A percentile compares a stretch with the other conserved stretches of the same genome.
phyloP scores from a whole-genome alignment of 1,284 basidiomycete species.

The Trametes hirsuta region DNA sequence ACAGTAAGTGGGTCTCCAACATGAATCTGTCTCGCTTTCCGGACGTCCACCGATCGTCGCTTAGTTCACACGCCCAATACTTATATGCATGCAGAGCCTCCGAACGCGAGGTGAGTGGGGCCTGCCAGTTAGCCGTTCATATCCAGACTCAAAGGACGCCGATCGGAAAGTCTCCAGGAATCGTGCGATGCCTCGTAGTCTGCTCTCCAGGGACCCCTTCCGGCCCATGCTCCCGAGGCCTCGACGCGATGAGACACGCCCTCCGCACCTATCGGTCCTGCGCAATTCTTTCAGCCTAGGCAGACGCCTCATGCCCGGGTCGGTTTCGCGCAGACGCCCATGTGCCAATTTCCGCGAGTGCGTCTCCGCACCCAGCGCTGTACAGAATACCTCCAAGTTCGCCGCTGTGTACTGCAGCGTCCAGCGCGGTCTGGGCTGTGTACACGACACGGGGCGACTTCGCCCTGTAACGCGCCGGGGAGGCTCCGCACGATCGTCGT shows the following conservation, averaged over 20 bases:
- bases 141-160: constrained; percentile 2
- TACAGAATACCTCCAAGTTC: neutral
- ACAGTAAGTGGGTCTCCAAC: no score
- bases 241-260: neutral
- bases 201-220: neutral
- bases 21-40: no score
- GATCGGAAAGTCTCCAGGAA: constrained; percentile 5
- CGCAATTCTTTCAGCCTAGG: neutral
- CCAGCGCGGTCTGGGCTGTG: neutral
- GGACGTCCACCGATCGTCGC: neutral
- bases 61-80: neutral
- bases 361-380: no score
- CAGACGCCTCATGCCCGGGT: neutral
- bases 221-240: neutral
- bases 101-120: neutral
- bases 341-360: no score
- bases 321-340: no score
- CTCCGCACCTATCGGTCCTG: neutral
- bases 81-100: neutral
- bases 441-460: neutral
- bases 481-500: constrained; percentile 17
- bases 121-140: constrained; percentile 8
- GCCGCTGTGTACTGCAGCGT: neutral
- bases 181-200: neutral
- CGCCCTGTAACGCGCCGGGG: neutral